Base-by-base conservation (phyloP, 2,329 filamentous ascomycete genomes). In the Ophiostoma fasciatum region DNA sequence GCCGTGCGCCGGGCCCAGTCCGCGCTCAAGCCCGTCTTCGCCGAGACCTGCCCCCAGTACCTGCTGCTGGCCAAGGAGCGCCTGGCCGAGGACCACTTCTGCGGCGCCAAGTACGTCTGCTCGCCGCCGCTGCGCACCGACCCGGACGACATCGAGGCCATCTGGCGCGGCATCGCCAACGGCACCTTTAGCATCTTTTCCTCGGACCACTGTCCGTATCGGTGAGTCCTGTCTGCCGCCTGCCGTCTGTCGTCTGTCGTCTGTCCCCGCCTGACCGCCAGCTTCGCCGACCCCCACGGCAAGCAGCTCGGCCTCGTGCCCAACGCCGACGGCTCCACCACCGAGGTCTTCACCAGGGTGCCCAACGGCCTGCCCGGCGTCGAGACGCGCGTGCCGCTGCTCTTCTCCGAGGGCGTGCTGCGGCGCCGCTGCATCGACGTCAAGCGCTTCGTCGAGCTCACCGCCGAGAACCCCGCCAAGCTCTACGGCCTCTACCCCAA, bases 21-120 rank as follows among this genome's bases (percentile, higher is more conserved):
- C 8, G 48, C 56, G 2, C 58, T 63, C 0, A 52, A 70, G 4
- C 67, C 68, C 0, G 56, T 71, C 21, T 64, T 68, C 42, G 68
- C 63, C 1, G 67, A 71, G 48, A 73, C 68, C 1, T 72, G 68
- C 46, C 68, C 68, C 3, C 68, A 72, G 37, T 72, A 73, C 41
- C 56, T 72, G 14, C 64, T 67, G 43, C 54, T 72, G 8, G 63
- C 63, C 1, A 58, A 61, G n/a, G 51, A 58, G 7, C 35, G 39
- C 6, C 38, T 39, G 3, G 14, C 7, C 3, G 40, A 42, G 7
- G 33, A 27, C 5, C 36, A 42, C 15, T 42, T 42, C 9, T 51
- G 26, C 37, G 67, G 66, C 14, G 65, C 66, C 3, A 70, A 70
- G 51, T 64, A 59, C 42, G 62, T 71, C 4, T 72, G 67, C 44